Base-by-base conservation (phyloP, 2,329 filamentous ascomycete species). In the Lachnellula suecica region DNA sequence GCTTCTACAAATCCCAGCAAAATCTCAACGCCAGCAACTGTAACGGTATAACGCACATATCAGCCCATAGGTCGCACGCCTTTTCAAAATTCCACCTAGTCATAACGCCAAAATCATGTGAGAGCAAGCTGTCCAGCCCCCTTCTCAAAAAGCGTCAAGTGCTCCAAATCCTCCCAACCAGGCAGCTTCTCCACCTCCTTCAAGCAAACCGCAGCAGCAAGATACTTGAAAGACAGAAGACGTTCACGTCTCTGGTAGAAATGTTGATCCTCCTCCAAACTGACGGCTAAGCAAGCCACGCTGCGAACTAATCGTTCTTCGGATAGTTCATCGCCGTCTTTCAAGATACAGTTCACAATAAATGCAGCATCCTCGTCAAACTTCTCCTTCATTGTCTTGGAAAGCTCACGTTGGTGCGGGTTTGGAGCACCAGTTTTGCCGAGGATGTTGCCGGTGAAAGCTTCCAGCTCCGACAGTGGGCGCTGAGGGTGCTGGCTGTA, bases 381-480 rank as follows among this genome's bases (percentile, higher is more conserved):
- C 27, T 71, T 70, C 9, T 75, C 73, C 38, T 72, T 75, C 60
- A 79, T 68, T 15, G 62, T 68, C 2, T 63, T 63, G 2, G 74
- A 75, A 4, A 63, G 57, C 20, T 77, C 74, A n/a, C 68, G 70
- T 50, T 75, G 71, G 3, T 65, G 60, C 38, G 63, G 66, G 19
- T 60, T 72, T 40, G 68, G 69, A 2, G 64, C 62, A 13, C 71
- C 73, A 9, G 71, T 71, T 53, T 74, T 76, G 47, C 78, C 79
- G 20, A 84, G 71, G 56, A 84, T 81, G 47, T 73, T 78, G 24
- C 82, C 82, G 25, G 77, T 73, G 62, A 85, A 82, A 41, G 79
- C 79, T 66, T 82, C 79, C 6, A 74, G 67, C 61, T 82, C 79
- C 10, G 68, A 74, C 11, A 81, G 69, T 4, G 69, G 69, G 4